Evolutionary conservation across 1,284 basidiomycete genomes (phyloP), one percentile per base, ranked within the genome.

Genomic region (Phellopilus nigrolimitatus): DNA sequence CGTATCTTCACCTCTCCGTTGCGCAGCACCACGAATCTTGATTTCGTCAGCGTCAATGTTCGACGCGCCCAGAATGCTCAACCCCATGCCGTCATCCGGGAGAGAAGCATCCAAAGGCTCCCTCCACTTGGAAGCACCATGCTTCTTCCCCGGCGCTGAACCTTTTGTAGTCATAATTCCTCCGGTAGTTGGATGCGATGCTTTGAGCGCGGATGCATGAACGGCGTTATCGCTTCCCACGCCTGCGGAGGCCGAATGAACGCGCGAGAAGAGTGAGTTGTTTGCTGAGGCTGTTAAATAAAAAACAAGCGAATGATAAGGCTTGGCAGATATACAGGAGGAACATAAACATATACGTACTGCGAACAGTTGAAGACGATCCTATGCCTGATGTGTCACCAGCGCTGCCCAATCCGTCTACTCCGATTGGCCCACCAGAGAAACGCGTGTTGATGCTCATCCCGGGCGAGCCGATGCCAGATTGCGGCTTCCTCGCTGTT

Each of bases 21-120:
- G 43, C 44, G 51, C 51, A 45, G 53, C 53, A 49, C 47, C 53
- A 38, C 41, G 28, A 24, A 54, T 54, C 36, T 45, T 54, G 27
- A 54, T 49, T 21, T 52, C 51, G 22, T 31, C 45, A 21, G 19
- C 15, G 3, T 15, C 15, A 9, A n/a, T 15, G 19, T 21, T 34
- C 12, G 49, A 19, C 17, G 49, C 40, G 17, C 40, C 49, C 17
- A 37, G 31, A 0, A 37, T 51, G 12, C 24, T 30, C 10, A 48
- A 19, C 36, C 19, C 46, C 36, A 38, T 39, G n/a, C 13, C 34
- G 34, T 15, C 34, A 30, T 37, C 34, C n/a, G n/a, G n/a, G 2
- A 10, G 7, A 10, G 3, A 10, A 13, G 36, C 15, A 12, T 43
- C 7, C 27, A 8, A 22, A 12, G 4, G n/a, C 25, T 24, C 46